Conservation (phyloP, 1,284 basidiomycete species). For the Cutaneotrichosporon cavernicola region DNA sequence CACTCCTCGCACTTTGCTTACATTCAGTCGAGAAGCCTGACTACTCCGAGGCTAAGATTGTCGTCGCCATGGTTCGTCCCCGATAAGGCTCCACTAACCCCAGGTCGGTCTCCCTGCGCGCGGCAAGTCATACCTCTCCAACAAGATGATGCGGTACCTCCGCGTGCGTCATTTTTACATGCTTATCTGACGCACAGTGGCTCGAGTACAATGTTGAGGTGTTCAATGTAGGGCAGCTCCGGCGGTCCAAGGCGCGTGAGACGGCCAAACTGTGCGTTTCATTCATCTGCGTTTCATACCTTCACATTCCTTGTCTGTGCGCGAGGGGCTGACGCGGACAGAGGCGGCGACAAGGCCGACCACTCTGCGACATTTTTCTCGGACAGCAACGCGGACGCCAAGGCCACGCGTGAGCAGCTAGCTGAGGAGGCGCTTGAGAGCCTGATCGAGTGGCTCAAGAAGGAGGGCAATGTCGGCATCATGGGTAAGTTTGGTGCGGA, state of each 20-base stretch:
- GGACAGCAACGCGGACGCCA: slow-evolving; percentile 77
- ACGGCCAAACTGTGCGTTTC: slow-evolving; percentile 26
- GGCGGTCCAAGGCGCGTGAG: slow-evolving; percentile 74
- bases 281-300: background rate
- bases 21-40: slow-evolving; percentile 85
- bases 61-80: slow-evolving; percentile 82
- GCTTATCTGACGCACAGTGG: slow-evolving; percentile 64
- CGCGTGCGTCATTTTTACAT: slow-evolving; percentile 57
- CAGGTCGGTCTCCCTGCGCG: slow-evolving; percentile 77
- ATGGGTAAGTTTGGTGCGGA: slow-evolving; percentile 64
- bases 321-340: slow-evolving; percentile 21
- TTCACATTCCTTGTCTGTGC: background rate
- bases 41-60: slow-evolving; percentile 97
- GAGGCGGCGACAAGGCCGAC: slow-evolving; percentile 61
- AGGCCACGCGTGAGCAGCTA: slow-evolving; percentile 73
- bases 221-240: slow-evolving; percentile 96
- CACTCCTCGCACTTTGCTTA: slow-evolving; percentile 1
- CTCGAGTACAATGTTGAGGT: slow-evolving; percentile 98
- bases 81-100: background rate
- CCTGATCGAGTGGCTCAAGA: slow-evolving; percentile 92
- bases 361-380: slow-evolving; percentile 92
- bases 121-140: slow-evolving; percentile 80
- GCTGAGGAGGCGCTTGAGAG: slow-evolving; percentile 92
- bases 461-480: slow-evolving; percentile 96
- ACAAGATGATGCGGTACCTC: slow-evolving; percentile 77